Conservation (phyloP, 2,329 filamentous ascomycete species). For the Penicillium sp. region DNA sequence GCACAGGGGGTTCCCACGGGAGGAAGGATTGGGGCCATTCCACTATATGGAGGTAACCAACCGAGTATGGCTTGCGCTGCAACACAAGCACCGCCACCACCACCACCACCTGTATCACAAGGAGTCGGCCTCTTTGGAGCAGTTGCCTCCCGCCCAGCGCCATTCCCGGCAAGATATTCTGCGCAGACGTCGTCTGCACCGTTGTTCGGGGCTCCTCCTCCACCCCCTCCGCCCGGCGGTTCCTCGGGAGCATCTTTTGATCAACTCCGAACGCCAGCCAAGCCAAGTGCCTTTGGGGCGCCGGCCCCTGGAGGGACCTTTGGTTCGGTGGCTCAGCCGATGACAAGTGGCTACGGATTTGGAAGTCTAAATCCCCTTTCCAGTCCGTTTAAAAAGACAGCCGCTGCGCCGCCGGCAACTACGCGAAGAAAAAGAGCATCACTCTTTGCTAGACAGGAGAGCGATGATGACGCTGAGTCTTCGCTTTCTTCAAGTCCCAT, state of each 20-base stretch:
- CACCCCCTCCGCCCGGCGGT: background rate
- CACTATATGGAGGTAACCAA: too few species aligned
- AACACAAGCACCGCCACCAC: background rate
- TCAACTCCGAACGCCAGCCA: background rate
- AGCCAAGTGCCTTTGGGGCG: background rate
- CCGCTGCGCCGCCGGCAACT: background rate
- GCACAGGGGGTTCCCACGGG: too few species aligned
- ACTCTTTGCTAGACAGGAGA: background rate
- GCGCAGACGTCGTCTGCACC: background rate
- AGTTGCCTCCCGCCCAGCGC: background rate
- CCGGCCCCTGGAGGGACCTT: background rate
- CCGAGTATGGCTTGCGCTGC: too few species aligned
- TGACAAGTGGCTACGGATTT: background rate
- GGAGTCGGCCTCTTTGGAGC: background rate
- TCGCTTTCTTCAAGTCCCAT: conserved; percentile 25
- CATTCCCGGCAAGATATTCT: background rate
- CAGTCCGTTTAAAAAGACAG: background rate
- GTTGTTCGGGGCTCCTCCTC: background rate
- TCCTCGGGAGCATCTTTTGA: background rate
- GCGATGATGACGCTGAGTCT: background rate
- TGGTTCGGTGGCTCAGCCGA: background rate
- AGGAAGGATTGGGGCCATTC: too few species aligned
- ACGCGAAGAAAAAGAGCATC: background rate
- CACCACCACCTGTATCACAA: background rate
- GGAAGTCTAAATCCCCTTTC: background rate